Percentiles rank a stretch among this genome's conserved stretches.
phyloP scores from a whole-genome alignment of 176 grass and related monocot species.

The Zoysia japonica region DNA sequence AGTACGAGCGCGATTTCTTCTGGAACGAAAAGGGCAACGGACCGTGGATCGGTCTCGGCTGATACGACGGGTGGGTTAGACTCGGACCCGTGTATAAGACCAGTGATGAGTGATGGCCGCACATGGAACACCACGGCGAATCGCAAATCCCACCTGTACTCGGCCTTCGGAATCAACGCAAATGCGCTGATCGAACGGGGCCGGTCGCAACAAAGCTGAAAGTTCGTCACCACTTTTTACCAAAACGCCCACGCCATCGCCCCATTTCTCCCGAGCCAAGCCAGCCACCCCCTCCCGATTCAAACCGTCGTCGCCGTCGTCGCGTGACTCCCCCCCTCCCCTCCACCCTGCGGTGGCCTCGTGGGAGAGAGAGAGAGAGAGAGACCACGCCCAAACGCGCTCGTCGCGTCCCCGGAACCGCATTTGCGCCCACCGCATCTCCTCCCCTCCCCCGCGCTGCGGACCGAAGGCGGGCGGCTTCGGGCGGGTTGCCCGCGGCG shows the following conservation, averaged over 20 bases:
- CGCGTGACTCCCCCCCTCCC: constrained; percentile 34
- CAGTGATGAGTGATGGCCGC: background rate
- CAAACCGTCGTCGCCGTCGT: constrained; percentile 54
- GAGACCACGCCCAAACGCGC: background rate
- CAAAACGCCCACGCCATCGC: constrained; percentile 47
- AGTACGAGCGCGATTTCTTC: no score
- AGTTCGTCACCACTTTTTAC: constrained; percentile 36
- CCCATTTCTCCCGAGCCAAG: background rate
- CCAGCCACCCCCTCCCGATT: constrained; percentile 36
- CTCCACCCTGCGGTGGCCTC: no score
- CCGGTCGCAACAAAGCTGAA: constrained; percentile 11
- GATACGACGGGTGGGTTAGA: background rate
- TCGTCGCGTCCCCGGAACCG: constrained; percentile 14
- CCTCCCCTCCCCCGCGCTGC: background rate
- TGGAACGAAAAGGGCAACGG: background rate
- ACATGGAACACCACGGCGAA: background rate
- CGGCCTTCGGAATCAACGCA: constrained; percentile 30
- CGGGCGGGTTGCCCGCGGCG: constrained; percentile 10
- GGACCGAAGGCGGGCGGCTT: constrained; percentile 8
- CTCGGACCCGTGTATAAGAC: constrained; percentile 3
- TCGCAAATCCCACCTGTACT: background rate
- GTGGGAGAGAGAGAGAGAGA: no score
- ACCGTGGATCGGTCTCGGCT: background rate
- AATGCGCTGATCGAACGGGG: constrained; percentile 5
- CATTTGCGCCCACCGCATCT: background rate